Evolutionary conservation across 73 alveolate species (phyloP).

Genomic region (Uronychia setigera): DNA sequence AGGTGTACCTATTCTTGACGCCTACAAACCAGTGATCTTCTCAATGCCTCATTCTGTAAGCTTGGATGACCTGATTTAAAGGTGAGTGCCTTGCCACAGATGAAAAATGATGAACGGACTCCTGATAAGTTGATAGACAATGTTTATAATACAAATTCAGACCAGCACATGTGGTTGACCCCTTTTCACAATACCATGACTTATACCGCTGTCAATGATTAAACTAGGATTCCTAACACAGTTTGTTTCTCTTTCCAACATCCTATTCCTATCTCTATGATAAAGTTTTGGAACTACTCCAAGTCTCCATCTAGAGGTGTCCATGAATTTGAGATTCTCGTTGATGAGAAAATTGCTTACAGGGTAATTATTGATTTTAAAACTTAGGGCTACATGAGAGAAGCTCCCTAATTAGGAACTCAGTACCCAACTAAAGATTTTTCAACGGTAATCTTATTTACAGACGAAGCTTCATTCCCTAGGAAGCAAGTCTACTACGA

Average conservation of each 20-base stretch:
- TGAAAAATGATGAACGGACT: conserved; percentile 75
- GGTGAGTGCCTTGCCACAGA: conserved; percentile 52
- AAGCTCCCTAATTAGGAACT: background rate
- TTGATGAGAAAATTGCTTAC: conserved; percentile 77
- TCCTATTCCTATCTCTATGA: conserved; percentile 63
- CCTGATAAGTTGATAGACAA: conserved; percentile 83
- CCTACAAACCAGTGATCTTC: background rate
- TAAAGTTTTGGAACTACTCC: conserved; percentile 81
- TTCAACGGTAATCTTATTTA: conserved; percentile 47
- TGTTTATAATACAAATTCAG: conserved; percentile 68
- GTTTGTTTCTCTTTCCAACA: conserved; percentile 59
- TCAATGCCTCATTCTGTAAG: background rate
- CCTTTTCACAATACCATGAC: conserved; percentile 77
- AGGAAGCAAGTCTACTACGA: conserved; percentile 22
- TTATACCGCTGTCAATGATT: conserved; percentile 54
- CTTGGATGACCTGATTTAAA: conserved; percentile 25
- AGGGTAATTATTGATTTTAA: conserved; percentile 38
- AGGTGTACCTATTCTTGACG: conserved; percentile 52
- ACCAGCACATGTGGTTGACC: conserved; percentile 88
- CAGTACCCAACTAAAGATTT: conserved; percentile 25
- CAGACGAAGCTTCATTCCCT: conserved; percentile 8
- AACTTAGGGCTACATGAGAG: conserved; percentile 47
- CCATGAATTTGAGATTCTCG: conserved; percentile 71
- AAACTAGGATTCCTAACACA: conserved; percentile 55
- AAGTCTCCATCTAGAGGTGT: conserved; percentile 89